A percentile compares a stretch with the other conserved stretches of the same genome.
phyloP scores from a whole-genome alignment of 768 basidiomycete species.

The Steccherinum ochraceum region DNA sequence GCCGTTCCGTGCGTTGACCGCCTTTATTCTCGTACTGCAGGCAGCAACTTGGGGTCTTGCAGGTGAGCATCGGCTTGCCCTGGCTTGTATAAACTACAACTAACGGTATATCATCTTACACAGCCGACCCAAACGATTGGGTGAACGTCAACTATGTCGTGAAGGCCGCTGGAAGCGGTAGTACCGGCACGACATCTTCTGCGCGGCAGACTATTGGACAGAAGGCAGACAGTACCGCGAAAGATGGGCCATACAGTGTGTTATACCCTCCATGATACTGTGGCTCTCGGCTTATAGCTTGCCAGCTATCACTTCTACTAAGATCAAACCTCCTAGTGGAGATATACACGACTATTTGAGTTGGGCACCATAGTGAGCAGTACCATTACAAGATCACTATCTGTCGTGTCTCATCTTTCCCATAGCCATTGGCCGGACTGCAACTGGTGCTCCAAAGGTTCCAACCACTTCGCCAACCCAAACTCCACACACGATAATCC shows the following conservation, averaged over 20 bases:
- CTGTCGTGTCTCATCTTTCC: background rate
- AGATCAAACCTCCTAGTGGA: slow-evolving; percentile 29
- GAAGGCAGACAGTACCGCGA: slow-evolving; percentile 30
- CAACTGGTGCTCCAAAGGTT: slow-evolving; percentile 38
- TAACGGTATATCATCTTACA: slow-evolving; percentile 1
- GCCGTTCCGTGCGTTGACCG: background rate
- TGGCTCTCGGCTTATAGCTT: background rate
- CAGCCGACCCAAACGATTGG: slow-evolving; percentile 46
- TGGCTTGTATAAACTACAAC: background rate
- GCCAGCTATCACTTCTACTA: slow-evolving; percentile 31
- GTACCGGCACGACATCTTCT: slow-evolving; percentile 21
- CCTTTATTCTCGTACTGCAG: background rate
- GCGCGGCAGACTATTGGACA: slow-evolving; percentile 30
- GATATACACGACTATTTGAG: slow-evolving; percentile 46
- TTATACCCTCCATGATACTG: background rate
- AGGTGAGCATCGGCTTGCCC: background rate
- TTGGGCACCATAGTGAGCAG: slow-evolving; percentile 51
- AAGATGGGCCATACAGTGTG: slow-evolving; percentile 35
- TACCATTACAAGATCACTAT: background rate
- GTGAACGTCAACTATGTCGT: slow-evolving; percentile 39
- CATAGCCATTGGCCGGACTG: slow-evolving; percentile 49
- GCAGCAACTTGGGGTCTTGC: background rate
- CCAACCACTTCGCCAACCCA: slow-evolving; percentile 16
- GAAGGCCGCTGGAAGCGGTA: slow-evolving; percentile 16
- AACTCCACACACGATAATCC: slow-evolving; percentile 6